Percentiles rank a stretch among this genome's conserved stretches.
phyloP scores from a whole-genome alignment of 345 rosid genomes.

The Citrus unshiu region DNA sequence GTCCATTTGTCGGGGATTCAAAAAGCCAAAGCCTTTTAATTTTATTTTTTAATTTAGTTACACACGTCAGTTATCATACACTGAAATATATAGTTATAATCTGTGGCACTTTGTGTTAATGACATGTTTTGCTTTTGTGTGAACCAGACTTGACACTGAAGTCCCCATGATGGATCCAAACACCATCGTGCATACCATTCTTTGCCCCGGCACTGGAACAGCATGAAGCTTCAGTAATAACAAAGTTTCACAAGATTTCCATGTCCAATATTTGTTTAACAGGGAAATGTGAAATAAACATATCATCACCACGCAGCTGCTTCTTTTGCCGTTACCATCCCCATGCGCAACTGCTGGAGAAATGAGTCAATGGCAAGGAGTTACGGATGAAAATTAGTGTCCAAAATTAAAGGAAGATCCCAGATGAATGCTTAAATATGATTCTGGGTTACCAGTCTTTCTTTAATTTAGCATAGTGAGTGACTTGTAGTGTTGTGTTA shows the following conservation, averaged over 20 bases:
- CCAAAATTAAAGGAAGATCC: not conserved
- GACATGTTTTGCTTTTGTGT: not conserved
- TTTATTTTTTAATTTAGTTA: not conserved
- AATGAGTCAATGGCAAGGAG: not conserved
- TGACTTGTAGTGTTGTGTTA: not conserved
- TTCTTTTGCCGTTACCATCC: not conserved
- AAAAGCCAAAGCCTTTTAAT: not conserved
- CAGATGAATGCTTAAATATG: not conserved
- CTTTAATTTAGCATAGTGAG: not conserved
- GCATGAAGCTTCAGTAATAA: not conserved
- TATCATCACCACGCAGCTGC: not conserved
- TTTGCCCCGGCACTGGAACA: not conserved
- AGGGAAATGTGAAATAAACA: not conserved
- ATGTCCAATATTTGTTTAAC: not conserved
- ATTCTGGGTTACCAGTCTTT: not conserved
- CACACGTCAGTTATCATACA: not conserved
- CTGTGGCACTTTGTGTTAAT: not conserved
- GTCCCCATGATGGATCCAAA: not conserved
- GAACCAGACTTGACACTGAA: not conserved
- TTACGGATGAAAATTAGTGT: not conserved
- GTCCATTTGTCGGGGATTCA: not conserved
- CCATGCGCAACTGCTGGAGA: not conserved
- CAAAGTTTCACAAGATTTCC: not conserved
- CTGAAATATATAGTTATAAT: not conserved
- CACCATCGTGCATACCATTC: not conserved